A percentile compares a stretch with the other conserved stretches of the same genome.
Conservation (phyloP, 2,329 filamentous ascomycete genomes). For the Nectriaceae sp. region DNA sequence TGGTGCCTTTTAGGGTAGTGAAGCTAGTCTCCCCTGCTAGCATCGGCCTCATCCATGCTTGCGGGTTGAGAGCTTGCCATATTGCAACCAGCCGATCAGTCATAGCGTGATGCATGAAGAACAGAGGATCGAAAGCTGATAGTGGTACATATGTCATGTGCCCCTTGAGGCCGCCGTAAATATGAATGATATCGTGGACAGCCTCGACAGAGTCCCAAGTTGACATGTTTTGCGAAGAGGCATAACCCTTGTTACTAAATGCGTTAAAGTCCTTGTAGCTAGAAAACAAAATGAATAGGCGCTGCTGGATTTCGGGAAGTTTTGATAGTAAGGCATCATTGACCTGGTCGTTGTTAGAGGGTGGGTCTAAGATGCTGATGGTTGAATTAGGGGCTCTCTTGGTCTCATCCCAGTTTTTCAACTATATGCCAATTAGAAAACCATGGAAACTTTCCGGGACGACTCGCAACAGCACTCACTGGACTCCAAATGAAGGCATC, state of each 20-base stretch:
- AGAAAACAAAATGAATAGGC: constrained; percentile 68
- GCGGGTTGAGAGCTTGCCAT: constrained; percentile 74
- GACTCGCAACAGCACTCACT: constrained; percentile 44
- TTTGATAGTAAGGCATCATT: constrained; percentile 47
- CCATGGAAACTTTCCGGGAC: no score
- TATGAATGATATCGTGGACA: constrained; percentile 65
- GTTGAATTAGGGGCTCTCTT: constrained; percentile 53
- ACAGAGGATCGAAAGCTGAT: constrained; percentile 78
- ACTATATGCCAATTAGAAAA: constrained; percentile 39
- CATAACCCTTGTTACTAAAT: constrained; percentile 71
- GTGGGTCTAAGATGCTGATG: constrained; percentile 29
- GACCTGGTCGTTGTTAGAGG: constrained; percentile 62
- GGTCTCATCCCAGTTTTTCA: constrained; percentile 61
- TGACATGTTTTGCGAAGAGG: constrained; percentile 45
- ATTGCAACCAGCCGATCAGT: constrained; percentile 75
- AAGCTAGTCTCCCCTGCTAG: constrained; percentile 60
- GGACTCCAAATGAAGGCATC: constrained; percentile 60
- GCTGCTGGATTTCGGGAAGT: constrained; percentile 56
- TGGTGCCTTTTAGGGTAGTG: constrained; percentile 55
- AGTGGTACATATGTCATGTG: constrained; percentile 73
- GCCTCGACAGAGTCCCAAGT: constrained; percentile 66
- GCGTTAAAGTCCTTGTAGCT: constrained; percentile 67
- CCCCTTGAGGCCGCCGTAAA: constrained; percentile 58
- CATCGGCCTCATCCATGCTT: constrained; percentile 64
- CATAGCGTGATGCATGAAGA: constrained; percentile 76